These are phyloP conservation scores for Forsythia viridissima DNA, from an alignment of 257 asterid species.

Conservation along the genomic window DNA sequence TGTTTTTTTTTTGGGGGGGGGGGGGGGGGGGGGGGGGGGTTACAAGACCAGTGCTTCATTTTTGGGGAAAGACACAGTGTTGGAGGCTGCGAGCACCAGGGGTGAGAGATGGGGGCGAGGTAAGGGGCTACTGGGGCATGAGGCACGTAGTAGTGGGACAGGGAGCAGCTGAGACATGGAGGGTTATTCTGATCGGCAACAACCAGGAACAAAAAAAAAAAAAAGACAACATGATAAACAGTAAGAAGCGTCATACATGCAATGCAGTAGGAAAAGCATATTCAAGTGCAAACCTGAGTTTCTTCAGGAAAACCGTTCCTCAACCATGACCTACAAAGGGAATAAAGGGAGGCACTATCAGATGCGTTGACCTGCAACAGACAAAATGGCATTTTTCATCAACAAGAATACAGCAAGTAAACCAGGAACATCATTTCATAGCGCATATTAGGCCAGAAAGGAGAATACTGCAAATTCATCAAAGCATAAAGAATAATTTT, in stretches of 20 bases:
- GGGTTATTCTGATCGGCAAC: not conserved
- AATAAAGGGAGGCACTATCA: constrained; percentile 68
- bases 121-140: no score
- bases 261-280: constrained; percentile 14
- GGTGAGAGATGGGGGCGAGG: no score
- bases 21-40: no score
- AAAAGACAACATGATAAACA: not conserved
- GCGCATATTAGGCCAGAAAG: not conserved
- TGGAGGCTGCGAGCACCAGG: no score
- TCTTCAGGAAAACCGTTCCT: constrained; percentile 75
- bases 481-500: not conserved
- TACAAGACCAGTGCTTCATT: no score
- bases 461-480: not conserved
- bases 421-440: not conserved
- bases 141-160: no score
- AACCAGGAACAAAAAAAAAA: not conserved
- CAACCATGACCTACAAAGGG: constrained; percentile 88
- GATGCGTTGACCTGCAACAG: constrained; percentile 61
- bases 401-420: not conserved
- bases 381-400: constrained; percentile 19
- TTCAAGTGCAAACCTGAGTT: constrained; percentile 59
- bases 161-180: not conserved
- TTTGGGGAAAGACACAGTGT: no score
- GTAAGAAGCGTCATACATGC: not conserved
- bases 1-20: no score